Conservation (phyloP, 176 grass and related monocot genomes). For the Triticum monococcum region DNA sequence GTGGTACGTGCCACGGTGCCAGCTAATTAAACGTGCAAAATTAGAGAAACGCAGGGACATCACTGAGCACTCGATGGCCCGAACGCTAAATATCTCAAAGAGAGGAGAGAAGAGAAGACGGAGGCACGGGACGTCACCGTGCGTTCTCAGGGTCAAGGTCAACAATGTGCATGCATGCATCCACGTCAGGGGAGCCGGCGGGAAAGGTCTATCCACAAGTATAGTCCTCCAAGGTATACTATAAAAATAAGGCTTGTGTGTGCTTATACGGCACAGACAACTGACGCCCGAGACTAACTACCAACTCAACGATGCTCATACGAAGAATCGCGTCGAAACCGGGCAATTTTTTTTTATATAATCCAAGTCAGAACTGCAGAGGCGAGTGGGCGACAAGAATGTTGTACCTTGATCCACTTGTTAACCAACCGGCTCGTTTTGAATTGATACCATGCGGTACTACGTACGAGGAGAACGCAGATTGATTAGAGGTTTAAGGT, state of each 20-base stretch:
- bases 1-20: too few species aligned
- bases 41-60: not conserved
- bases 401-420: not conserved
- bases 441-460: not conserved
- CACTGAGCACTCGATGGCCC: not conserved
- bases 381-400: not conserved
- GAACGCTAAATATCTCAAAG: not conserved
- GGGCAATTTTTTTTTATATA: too few species aligned
- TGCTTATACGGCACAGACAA: not conserved
- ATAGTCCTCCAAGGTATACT: slow-evolving; percentile 19
- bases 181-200: not conserved
- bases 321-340: not conserved
- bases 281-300: not conserved
- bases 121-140: not conserved
- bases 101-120: not conserved
- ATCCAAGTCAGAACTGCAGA: not conserved
- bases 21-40: too few species aligned
- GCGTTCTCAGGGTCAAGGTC: not conserved
- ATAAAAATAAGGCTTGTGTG: too few species aligned
- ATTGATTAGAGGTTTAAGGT: not conserved
- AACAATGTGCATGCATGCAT: not conserved
- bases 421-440: not conserved
- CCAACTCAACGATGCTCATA: not conserved
- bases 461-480: not conserved
- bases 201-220: slow-evolving; percentile 14